Conservation (phyloP, 2,329 filamentous ascomycete genomes). For the Trichophyton schoenleinii region DNA sequence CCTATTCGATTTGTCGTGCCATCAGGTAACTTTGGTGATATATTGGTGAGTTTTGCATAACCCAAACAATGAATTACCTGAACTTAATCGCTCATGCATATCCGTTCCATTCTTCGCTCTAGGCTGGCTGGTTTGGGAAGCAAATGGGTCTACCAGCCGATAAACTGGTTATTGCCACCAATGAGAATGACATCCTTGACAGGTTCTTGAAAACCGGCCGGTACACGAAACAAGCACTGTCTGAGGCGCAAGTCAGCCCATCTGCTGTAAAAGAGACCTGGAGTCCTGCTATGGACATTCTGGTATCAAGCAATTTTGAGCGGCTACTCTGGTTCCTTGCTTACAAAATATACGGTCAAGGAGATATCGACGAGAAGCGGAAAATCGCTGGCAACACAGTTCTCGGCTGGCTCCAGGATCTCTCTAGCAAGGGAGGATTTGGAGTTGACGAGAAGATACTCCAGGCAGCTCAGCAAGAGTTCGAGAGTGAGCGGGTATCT, state of each 20-base stretch:
- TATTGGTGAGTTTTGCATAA: slow-evolving; percentile 39
- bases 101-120: background rate
- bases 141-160: slow-evolving; percentile 79
- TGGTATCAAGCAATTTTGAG: slow-evolving; percentile 95
- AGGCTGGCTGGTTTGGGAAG: slow-evolving; percentile 71
- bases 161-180: slow-evolving; percentile 85
- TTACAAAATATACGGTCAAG: slow-evolving; percentile 58
- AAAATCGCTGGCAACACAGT: slow-evolving; percentile 59
- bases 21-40: slow-evolving; percentile 93
- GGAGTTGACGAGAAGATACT: slow-evolving; percentile 64
- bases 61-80: background rate
- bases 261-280: slow-evolving; percentile 79
- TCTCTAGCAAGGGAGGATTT: slow-evolving; percentile 75
- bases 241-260: slow-evolving; percentile 17
- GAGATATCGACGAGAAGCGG: slow-evolving; percentile 34
- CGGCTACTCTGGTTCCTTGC: slow-evolving; percentile 87
- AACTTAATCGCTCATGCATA: background rate
- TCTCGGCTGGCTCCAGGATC: slow-evolving; percentile 59
- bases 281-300: slow-evolving; percentile 93
- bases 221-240: slow-evolving; percentile 67
- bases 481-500: slow-evolving; percentile 63
- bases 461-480: slow-evolving; percentile 55
- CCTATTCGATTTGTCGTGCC: slow-evolving; percentile 73
- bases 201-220: slow-evolving; percentile 79
- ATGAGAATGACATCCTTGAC: slow-evolving; percentile 94